Evolutionary conservation across 176 grass and related monocot species (phyloP).

Genomic region (Rhynchospora pubera): DNA sequence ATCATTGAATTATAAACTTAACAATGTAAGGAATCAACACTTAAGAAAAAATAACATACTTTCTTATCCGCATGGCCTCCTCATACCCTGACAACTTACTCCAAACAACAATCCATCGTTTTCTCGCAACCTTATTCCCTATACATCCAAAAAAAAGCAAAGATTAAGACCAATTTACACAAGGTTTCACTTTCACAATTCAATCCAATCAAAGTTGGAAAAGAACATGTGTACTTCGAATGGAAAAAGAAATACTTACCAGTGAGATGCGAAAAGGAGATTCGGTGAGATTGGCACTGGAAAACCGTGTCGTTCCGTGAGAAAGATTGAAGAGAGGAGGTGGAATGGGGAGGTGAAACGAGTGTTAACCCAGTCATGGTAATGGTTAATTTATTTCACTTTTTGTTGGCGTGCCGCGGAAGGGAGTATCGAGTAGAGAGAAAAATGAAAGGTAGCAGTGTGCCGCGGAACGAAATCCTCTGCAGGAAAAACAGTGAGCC

Average conservation of each 20-base stretch:
- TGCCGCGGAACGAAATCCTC: no score
- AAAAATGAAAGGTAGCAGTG: no score
- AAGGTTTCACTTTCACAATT: not conserved
- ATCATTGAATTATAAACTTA: not conserved
- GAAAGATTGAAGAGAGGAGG: not conserved
- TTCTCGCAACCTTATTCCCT: conserved; percentile 35
- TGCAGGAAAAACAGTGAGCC: no score
- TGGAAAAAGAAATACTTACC: not conserved
- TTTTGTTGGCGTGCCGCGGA: not conserved
- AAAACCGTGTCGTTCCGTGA: not conserved
- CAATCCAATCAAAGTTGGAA: not conserved
- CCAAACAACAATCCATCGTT: conserved; percentile 23
- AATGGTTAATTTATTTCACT: not conserved
- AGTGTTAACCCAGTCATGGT: not conserved
- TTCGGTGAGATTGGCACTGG: no score
- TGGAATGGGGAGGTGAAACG: not conserved
- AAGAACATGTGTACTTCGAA: not conserved
- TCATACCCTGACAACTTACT: conserved; percentile 35
- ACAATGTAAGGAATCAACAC: not conserved
- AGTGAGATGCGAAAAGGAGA: not conserved
- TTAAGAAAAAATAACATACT: conserved; percentile 28
- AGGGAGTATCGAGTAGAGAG: no score
- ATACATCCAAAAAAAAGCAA: not conserved
- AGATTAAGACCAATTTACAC: not conserved
- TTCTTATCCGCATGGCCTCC: conserved; percentile 27